These are phyloP conservation scores for Psophocarpus tetragonolobus DNA, from an alignment of 306 rosid species.

Conservation along the genomic window DNA sequence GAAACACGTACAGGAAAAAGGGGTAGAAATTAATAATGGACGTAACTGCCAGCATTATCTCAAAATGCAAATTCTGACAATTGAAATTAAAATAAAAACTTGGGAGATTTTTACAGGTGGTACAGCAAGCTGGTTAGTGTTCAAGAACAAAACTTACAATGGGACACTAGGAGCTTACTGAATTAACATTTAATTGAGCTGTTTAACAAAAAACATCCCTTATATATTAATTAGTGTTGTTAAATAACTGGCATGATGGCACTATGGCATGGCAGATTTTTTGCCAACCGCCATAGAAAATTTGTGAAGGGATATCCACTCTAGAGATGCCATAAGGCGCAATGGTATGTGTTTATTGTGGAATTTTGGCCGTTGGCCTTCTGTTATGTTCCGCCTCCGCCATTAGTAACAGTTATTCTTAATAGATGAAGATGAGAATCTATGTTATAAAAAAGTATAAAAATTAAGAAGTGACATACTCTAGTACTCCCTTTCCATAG, in stretches of 20 bases:
- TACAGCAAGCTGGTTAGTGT: constrained; percentile 3
- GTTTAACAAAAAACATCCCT: neutral
- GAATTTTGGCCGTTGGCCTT: too few relatives aligned
- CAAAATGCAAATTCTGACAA: neutral
- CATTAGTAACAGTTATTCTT: too few relatives aligned
- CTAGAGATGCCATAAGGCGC: too few relatives aligned
- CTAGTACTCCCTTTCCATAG: neutral
- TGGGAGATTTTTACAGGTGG: neutral
- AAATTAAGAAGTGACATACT: neutral
- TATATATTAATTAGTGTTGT: too few relatives aligned
- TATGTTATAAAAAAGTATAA: neutral
- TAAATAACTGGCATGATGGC: too few relatives aligned
- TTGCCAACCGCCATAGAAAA: too few relatives aligned
- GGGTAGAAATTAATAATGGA: neutral
- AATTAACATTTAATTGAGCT: neutral
- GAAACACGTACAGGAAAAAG: neutral
- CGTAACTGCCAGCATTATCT: neutral
- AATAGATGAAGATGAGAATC: constrained; percentile 18
- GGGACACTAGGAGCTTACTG: neutral
- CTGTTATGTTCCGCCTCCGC: too few relatives aligned
- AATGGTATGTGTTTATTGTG: too few relatives aligned
- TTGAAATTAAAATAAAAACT: neutral
- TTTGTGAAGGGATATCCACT: too few relatives aligned
- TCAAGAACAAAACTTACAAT: neutral
- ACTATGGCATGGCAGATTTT: too few relatives aligned